Base-by-base conservation (phyloP, 2,329 filamentous ascomycete genomes). In the Fusarium pseudonygamai region DNA sequence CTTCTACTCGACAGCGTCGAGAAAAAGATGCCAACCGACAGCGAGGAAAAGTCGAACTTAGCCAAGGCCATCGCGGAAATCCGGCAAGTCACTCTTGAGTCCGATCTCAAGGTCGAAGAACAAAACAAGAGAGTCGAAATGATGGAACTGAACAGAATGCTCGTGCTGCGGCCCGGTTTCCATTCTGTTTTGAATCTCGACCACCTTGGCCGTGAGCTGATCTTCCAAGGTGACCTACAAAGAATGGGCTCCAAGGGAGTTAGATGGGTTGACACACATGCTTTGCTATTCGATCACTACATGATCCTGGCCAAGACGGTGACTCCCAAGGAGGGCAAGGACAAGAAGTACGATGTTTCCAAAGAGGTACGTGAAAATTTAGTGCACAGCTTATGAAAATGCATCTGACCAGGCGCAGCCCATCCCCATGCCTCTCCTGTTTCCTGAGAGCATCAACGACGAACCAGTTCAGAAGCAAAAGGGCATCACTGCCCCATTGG, bases 251-350 rank as follows among this genome's bases (percentile, higher is more conserved):
- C 92, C 47, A 97, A 93, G 80, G 91, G 95, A 64, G 96, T 98
- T 79, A 92, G 92, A 72, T 97, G 96, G 92, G 91, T 98, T 13
- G 96, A 99, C 78, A 97, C 94, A 1, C 95, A 98, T 80, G 95
- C 94, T 6, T 88, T 99, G 50, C 87, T 99, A 1, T 98, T 99
- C 79, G 97, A 99, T 78, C 95, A 99, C 82, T 99, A 98, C 81
- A 88, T 99, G 42, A 95, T 99, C 39, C 85, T 99, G 49, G 93
- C 96, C 43, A 99, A 99, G 85, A 87, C 94, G 13, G 87, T 91
- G 7, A 86, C 88, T 16, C 86, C 91, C 50, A 94, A 95, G 77
- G 89, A 91, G 49, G 88, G 90, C 49, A 90, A 89, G 53, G 89
- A 92, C 60, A 96, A 93, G 83, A 94, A 93, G 77, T 99, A 96